These are phyloP conservation scores for Fusarium pseudocircinatum DNA, from an alignment of 2,329 filamentous ascomycete species.

Conservation along the genomic window DNA sequence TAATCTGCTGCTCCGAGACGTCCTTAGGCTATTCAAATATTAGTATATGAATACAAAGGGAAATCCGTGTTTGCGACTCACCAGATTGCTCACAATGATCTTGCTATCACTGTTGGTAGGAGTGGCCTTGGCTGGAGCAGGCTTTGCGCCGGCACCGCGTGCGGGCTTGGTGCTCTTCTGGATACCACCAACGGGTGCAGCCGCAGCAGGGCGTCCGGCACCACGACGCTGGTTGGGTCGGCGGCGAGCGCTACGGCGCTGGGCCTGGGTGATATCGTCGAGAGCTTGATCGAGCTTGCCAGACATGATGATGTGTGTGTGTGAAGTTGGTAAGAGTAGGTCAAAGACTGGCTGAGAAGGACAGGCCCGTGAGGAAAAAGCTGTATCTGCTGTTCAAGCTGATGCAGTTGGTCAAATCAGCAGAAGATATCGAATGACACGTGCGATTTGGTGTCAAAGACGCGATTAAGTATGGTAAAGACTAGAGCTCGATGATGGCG, in stretches of 20 bases:
- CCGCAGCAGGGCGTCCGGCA: conserved; percentile 61
- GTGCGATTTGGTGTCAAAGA: conserved; percentile 19
- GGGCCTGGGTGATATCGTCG: conserved; percentile 92
- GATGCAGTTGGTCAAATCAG: conserved; percentile 39
- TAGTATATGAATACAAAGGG: conserved; percentile 51
- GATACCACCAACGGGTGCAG: conserved; percentile 84
- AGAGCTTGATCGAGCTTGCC: conserved; percentile 97
- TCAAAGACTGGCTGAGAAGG: conserved; percentile 14
- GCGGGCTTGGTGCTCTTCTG: conserved; percentile 77
- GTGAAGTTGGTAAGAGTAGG: conserved; percentile 17
- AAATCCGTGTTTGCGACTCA: conserved; percentile 60
- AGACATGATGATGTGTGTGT: conserved; percentile 61
- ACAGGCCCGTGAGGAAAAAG: conserved; percentile 12
- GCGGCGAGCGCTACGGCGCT: conserved; percentile 66
- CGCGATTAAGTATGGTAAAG: conserved; percentile 3
- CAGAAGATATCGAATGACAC: conserved; percentile 34
- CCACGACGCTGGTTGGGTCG: conserved; percentile 62
- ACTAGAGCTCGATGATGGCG: conserved; percentile 18
- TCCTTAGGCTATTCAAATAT: conserved; percentile 80
- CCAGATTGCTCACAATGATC: conserved; percentile 98
- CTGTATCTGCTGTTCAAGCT: conserved; percentile 35
- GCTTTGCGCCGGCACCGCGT: conserved; percentile 68
- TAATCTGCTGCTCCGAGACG: conserved; percentile 96
- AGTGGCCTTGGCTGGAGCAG: conserved; percentile 71
- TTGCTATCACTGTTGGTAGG: conserved; percentile 81